phyloP scores from a whole-genome alignment of 257 asterid species.

The Orobanche coerulescens region DNA sequence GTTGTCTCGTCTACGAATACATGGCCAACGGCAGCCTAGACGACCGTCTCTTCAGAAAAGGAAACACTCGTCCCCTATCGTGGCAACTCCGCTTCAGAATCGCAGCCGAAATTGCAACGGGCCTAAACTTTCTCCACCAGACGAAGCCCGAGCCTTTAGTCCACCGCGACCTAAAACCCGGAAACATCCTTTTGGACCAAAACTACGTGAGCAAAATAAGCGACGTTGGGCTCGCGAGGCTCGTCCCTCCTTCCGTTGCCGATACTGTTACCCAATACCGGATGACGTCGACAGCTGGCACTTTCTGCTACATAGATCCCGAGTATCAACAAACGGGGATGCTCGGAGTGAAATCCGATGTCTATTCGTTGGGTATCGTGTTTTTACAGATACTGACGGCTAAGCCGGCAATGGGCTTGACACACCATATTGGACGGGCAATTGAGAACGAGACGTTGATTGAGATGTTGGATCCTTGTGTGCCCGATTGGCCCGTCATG shows the following conservation, averaged over 20 bases:
- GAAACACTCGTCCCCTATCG: constrained; percentile 44
- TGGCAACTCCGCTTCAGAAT: constrained; percentile 82
- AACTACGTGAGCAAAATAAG: constrained; percentile 80
- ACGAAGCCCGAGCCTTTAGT: constrained; percentile 90
- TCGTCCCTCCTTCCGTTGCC: constrained; percentile 57
- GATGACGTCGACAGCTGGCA: constrained; percentile 85
- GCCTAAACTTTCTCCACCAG: constrained; percentile 76
- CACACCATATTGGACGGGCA: constrained; percentile 39
- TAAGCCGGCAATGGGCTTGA: constrained; percentile 66
- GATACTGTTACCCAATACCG: constrained; percentile 72
- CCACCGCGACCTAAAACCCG: constrained; percentile 90
- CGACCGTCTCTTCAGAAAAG: constrained; percentile 51
- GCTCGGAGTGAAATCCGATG: constrained; percentile 83
- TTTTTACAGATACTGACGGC: constrained; percentile 65
- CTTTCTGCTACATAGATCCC: constrained; percentile 85
- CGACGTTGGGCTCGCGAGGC: constrained; percentile 80
- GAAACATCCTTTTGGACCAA: constrained; percentile 63
- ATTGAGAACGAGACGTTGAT: constrained; percentile 40
- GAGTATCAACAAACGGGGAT: constrained; percentile 90
- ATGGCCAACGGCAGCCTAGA: constrained; percentile 81
- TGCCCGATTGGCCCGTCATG: constrained; percentile 71
- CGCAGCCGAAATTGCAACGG: constrained; percentile 71
- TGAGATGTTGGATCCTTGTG: constrained; percentile 54
- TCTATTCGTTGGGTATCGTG: constrained; percentile 67
- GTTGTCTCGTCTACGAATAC: constrained; percentile 76